phyloP scores from a whole-genome alignment of 345 rosid species.

The Nephelium lappaceum region DNA sequence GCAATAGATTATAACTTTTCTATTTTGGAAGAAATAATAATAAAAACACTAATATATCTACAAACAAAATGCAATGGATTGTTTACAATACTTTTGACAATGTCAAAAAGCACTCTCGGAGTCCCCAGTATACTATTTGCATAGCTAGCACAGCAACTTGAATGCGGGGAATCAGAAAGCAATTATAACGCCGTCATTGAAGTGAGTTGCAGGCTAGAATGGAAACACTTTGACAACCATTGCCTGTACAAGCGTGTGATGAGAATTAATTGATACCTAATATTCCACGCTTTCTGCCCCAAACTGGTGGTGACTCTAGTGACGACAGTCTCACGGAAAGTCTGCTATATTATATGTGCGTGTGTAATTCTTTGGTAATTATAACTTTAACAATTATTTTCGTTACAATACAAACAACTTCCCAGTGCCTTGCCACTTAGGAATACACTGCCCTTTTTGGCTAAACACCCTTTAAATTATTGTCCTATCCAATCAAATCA shows the following conservation, averaged over 20 bases:
- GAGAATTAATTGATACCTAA: conserved; percentile 4
- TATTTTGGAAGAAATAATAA: too few relatives aligned
- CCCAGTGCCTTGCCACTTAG: not conserved
- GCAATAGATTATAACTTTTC: too few relatives aligned
- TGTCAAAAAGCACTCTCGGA: not conserved
- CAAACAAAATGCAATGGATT: too few relatives aligned
- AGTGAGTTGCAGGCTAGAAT: conserved; percentile 8
- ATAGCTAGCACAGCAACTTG: not conserved
- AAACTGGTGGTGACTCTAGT: not conserved
- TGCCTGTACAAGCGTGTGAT: not conserved
- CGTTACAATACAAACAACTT: not conserved
- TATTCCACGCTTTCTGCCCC: conserved; percentile 7
- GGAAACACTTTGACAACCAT: not conserved
- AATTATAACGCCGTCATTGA: conserved; percentile 13
- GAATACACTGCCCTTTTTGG: conserved; percentile 1
- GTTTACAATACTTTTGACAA: not conserved
- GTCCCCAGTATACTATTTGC: too few relatives aligned
- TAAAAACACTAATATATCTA: too few relatives aligned
- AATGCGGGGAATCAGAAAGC: conserved; percentile 2
- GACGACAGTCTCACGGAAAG: conserved; percentile 17
- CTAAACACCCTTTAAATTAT: conserved; percentile 11
- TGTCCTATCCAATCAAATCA: conserved; percentile 19
- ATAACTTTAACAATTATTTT: not conserved
- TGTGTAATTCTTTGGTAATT: not conserved
- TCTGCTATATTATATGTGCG: not conserved